Evolutionary conservation across 805 yeast species (phyloP).

Genomic region (Dipodascopsis tothii): DNA sequence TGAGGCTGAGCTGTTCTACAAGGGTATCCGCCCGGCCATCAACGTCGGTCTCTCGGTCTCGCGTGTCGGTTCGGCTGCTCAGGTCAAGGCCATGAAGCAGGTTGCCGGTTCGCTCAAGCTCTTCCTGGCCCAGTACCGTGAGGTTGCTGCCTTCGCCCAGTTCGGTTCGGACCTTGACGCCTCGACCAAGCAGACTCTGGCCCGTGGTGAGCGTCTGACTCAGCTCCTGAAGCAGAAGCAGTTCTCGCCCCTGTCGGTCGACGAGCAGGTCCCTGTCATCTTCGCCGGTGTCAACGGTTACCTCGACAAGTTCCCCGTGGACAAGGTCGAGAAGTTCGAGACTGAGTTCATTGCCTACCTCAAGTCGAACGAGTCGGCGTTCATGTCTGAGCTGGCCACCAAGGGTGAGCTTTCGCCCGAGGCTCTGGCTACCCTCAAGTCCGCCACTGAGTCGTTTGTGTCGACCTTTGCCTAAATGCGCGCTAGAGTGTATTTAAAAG

Average conservation of each 20-base stretch:
- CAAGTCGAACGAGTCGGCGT: conserved; percentile 79
- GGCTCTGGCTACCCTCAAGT: conserved; percentile 74
- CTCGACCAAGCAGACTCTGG: conserved; percentile 96
- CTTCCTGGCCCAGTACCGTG: conserved; percentile 99
- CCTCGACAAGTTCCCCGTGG: conserved; percentile 80
- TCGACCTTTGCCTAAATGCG: conserved; percentile 57
- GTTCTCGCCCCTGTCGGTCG: conserved; percentile 93
- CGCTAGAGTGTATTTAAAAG: too few species aligned
- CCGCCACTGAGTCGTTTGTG: conserved; percentile 86
- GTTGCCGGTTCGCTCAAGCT: conserved; percentile 99
- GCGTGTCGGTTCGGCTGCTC: conserved; percentile 99
- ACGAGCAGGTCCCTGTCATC: conserved; percentile 97
- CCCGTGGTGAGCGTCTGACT: conserved; percentile 99
- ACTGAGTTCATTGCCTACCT: conserved; percentile 83
- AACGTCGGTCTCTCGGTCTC: conserved; percentile 99
- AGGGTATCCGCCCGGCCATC: conserved; percentile 99
- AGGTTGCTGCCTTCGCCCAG: conserved; percentile 99
- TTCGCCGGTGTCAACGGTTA: conserved; percentile 99
- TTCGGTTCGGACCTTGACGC: conserved; percentile 99
- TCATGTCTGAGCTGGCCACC: conserved; percentile 75
- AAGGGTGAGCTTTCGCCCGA: conserved; percentile 89
- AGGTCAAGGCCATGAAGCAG: conserved; percentile 99
- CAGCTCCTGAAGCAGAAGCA: conserved; percentile 97
- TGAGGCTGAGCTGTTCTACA: conserved; percentile 99
- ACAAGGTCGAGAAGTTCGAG: conserved; percentile 87